Evolutionary conservation across 768 basidiomycete species (phyloP).

Genomic region (Tulasnella sp.): DNA sequence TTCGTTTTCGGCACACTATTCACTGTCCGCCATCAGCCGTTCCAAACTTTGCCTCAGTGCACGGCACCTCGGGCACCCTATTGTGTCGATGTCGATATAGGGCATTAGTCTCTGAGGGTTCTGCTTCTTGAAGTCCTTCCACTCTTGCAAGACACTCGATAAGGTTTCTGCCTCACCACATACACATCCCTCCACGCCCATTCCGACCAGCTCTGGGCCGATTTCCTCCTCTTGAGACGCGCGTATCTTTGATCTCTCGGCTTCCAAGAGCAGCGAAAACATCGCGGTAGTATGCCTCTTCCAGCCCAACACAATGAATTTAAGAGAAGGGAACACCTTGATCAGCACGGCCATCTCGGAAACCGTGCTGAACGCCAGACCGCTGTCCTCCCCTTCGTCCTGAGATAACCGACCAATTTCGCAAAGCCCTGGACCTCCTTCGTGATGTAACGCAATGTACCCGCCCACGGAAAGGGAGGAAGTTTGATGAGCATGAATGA

Average conservation of each 20-base stretch:
- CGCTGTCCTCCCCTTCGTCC: neutral
- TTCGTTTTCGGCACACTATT: too few species aligned
- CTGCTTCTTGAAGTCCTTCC: neutral
- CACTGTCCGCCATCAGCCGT: neutral
- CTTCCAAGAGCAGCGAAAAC: neutral
- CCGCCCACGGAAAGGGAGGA: neutral
- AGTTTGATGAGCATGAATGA: neutral
- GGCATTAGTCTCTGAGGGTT: neutral
- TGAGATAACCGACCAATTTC: neutral
- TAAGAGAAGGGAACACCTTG: neutral
- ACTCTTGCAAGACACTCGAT: neutral
- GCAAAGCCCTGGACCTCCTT: neutral
- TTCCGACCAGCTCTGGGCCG: neutral
- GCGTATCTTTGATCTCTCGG: neutral
- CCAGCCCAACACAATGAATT: neutral
- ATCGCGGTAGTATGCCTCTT: neutral
- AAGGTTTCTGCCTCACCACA: neutral
- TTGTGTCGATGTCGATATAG: neutral
- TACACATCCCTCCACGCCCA: neutral
- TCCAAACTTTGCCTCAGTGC: neutral
- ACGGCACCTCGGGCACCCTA: neutral
- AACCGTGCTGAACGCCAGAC: neutral
- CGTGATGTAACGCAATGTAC: neutral
- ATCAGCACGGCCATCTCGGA: neutral
- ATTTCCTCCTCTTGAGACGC: neutral